Evolutionary conservation across 2,329 filamentous ascomycete species (phyloP).

Genomic region (Aureobasidium sp.): DNA sequence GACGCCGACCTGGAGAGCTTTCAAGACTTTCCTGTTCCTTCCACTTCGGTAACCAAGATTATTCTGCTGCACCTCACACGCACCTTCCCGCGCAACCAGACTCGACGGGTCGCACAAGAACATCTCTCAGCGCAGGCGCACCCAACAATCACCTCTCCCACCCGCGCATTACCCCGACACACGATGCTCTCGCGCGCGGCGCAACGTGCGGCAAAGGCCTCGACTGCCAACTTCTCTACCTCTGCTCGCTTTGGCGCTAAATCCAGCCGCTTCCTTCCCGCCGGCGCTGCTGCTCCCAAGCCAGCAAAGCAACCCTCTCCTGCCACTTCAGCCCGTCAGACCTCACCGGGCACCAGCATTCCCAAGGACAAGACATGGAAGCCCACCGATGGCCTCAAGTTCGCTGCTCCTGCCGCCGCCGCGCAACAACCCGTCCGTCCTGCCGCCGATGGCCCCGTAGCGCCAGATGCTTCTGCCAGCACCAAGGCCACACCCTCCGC

Average conservation of each 20-base stretch:
- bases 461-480: conserved; percentile 30
- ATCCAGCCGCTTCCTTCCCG: conserved; percentile 11
- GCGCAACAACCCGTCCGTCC: conserved; percentile 23
- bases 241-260: conserved; percentile 15
- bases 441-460: conserved; percentile 26
- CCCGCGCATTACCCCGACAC: neutral
- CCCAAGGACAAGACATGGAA: conserved; percentile 37
- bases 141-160: neutral
- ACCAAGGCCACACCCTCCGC: conserved; percentile 22
- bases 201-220: conserved; percentile 21
- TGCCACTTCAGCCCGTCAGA: conserved; percentile 24
- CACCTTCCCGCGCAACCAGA: neutral
- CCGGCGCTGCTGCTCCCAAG: conserved; percentile 16
- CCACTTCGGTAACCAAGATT: neutral
- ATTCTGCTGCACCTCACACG: neutral
- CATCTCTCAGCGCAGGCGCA: neutral
- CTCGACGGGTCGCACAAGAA: neutral
- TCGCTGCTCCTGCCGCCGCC: conserved; percentile 24
- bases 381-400: conserved; percentile 33
- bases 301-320: conserved; percentile 15
- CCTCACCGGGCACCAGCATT: conserved; percentile 27
- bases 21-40: conserved; percentile 6
- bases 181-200: conserved; percentile 29
- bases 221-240: conserved; percentile 16
- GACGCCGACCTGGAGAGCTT: conserved; percentile 2